Conservation (phyloP, 2,329 filamentous ascomycete species). For the Thelonectria olida region DNA sequence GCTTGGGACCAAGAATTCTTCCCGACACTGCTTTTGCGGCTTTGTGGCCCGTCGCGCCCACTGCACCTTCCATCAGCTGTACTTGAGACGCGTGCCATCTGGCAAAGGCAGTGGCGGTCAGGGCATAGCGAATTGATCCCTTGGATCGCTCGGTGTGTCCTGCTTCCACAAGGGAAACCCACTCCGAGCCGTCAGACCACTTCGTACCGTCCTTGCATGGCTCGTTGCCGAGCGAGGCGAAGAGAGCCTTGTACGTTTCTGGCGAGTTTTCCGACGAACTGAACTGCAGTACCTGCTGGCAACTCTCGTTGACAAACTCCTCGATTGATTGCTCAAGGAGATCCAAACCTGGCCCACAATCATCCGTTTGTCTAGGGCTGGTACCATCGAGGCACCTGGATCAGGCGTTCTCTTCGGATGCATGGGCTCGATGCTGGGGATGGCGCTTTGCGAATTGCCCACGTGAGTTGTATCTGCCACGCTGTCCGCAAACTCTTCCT, state of each 20-base stretch:
- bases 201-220: too few species aligned
- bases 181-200: neutral
- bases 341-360: neutral
- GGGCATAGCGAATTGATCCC: neutral
- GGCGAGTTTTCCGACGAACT: neutral
- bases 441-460: neutral
- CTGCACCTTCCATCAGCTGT: neutral
- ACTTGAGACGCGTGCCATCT: neutral
- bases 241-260: neutral
- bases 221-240: neutral
- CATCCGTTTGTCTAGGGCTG: neutral
- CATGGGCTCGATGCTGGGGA: conserved; percentile 5
- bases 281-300: neutral
- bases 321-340: neutral
- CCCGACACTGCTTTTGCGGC: neutral
- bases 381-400: neutral
- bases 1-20: conserved; percentile 1
- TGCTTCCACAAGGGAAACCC: neutral
- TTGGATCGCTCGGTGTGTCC: neutral
- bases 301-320: neutral
- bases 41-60: neutral
- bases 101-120: neutral
- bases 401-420: neutral
- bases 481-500: neutral
- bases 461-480: neutral